Evolutionary conservation across 768 basidiomycete species (phyloP), one percentile per base, ranked within the genome.

Genomic region (Naganishia friedmannii): DNA sequence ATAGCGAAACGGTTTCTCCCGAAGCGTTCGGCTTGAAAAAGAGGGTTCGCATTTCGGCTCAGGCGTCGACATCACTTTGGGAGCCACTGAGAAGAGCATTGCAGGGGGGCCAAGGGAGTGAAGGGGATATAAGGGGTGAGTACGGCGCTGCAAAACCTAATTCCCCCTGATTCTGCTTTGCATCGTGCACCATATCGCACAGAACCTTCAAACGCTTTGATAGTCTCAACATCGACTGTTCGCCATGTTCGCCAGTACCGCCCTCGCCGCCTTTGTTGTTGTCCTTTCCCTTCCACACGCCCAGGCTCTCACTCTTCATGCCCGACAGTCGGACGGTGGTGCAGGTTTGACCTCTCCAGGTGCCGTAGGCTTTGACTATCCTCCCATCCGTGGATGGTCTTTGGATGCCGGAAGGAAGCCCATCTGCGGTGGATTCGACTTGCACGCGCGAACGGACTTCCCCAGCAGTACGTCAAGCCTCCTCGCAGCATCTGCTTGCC

Each of bases 1-100:
- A 63, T 63, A 10, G 39, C n/a, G 29, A 46, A 29, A 63, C 60
- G 60, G 60, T 63, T 45, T 63, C 60, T 63, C 60, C 60, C 60
- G 60, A 63, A 12, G n/a, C 57, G 23, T 26, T 51, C 3, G 21
- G 48, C n/a, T 51, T 13, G 48, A 26, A 13, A 13, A 51, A 51
- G 1, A 26, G 19, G n/a, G n/a, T 26, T 51, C 48, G n/a, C 1
- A 13, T 51, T 12, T 5, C 23, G 48, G 48, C 12, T 26, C 48
- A 51, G 48, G 19, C 23, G n/a, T 7, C 48, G n/a, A 51, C 7
- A 6, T n/a, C 13, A 23, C 6, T 12, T 13, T 23, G 48, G 6
- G 48, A 23, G 48, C 6, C n/a, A 13, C 3, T 23, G 48, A 3
- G 42, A 37, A 42, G 42, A 42, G 42, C 42, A 4, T 51, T 13